Base-by-base conservation (phyloP, 805 yeast species). In the Pichia californica region DNA sequence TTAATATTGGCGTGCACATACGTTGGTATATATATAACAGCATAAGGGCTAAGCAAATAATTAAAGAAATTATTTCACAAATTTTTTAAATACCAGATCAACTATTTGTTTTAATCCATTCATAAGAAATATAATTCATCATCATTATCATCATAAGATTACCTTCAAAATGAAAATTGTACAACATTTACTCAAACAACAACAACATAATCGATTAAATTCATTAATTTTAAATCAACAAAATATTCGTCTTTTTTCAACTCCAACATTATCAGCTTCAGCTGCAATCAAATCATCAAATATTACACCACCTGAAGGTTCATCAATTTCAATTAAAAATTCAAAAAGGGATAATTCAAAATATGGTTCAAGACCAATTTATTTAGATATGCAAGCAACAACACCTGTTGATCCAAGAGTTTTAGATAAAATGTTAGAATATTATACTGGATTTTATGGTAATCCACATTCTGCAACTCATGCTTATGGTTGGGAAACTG, bases 401-500 rank as follows among this genome's bases (percentile, higher is more conserved):
- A 91, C 99, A 0, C 99, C 98, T 23, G 85, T 93, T 1, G 99
- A 93, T 61, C 99, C 99, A 27, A 74, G 99, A 44, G 99, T 93
- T 9, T 67, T 93, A 53, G 96, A 87, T 60, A 82, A 79, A 53
- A 88, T 87, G 95, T 62, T 87, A 53, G 78, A 76, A 54, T 88
- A 82, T 59, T 84, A 77, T 63, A 91, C 98, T 2, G 98, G 98
- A 4, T 71, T 87, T 45, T 93, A 88, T 61, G 99, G 99, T 49
- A 93, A 93, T 63, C 99, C 99, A 19, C 99, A 93, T 66, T 88
- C 96, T 6, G 80, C 93, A 46, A 93, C 99, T 2, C 99, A 93
- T 61, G 77, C 95, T 6, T 93, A 91, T 62, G 99, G 99, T 29
- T 93, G 99, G 99, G 99, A 93, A 68, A 86, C 99, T 3, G 96